These are phyloP conservation scores for Pluteus cervinus DNA, from an alignment of 768 basidiomycete species.

Conservation along the genomic window DNA sequence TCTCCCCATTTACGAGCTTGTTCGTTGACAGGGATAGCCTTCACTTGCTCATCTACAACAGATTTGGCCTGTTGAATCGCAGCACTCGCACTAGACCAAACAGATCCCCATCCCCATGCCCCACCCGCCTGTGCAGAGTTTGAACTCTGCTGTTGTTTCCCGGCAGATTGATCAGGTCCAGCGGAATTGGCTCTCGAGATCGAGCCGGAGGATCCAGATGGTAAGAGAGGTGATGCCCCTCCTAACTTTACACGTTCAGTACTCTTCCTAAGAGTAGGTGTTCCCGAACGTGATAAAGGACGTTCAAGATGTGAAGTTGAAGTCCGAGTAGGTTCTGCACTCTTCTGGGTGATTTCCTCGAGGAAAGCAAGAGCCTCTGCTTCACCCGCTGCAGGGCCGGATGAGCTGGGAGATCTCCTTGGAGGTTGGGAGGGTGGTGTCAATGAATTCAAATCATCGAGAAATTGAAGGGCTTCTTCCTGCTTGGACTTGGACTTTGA, in stretches of 20 bases:
- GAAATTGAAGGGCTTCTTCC: slow-evolving; percentile 86
- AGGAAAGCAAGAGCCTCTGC: slow-evolving; percentile 85
- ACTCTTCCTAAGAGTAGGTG: slow-evolving; percentile 67
- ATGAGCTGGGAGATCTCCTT: slow-evolving; percentile 9
- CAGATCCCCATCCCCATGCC: slow-evolving; percentile 78
- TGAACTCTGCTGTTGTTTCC: slow-evolving; percentile 14
- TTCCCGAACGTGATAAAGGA: slow-evolving; percentile 63
- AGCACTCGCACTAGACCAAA: slow-evolving; percentile 85
- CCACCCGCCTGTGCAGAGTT: slow-evolving; percentile 18
- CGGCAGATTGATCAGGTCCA: slow-evolving; percentile 21
- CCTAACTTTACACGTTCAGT: slow-evolving; percentile 73
- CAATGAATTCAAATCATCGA: slow-evolving; percentile 90
- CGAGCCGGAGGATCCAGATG: slow-evolving; percentile 39
- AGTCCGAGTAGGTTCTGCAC: slow-evolving; percentile 66
- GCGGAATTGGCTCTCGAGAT: slow-evolving; percentile 27
- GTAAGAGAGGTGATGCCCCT: slow-evolving; percentile 28
- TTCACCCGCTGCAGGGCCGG: slow-evolving; percentile 23
- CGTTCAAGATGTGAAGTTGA: slow-evolving; percentile 49
- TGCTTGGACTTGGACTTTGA: slow-evolving; percentile 69
- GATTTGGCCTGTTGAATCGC: slow-evolving; percentile 84
- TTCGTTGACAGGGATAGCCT: slow-evolving; percentile 78
- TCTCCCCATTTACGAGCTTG: slow-evolving; percentile 87
- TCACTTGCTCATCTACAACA: slow-evolving; percentile 91
- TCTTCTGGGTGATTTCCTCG: slow-evolving; percentile 92
- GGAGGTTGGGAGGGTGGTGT: slow-evolving; percentile 27